Base-by-base conservation (phyloP, 164 flowering plant species). In the Piper betle region DNA sequence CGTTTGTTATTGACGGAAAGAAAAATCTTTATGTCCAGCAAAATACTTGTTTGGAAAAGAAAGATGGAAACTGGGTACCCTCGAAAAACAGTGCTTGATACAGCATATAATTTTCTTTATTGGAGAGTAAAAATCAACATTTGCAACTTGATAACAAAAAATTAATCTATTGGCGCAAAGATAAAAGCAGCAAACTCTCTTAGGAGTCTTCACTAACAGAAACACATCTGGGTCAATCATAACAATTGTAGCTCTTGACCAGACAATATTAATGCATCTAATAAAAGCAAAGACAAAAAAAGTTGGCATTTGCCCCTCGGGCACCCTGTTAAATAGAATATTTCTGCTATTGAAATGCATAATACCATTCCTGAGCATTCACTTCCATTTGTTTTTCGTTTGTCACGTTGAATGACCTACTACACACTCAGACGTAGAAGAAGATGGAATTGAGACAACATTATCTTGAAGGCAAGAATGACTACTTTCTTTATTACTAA, bases 321-420 rank as follows among this genome's bases (percentile, higher is more conserved):
- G 2, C 4, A 53, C 13, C 1, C 4, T 90, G 42, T 79, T 86
- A 72, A 93, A 93, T 74, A 93, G 88, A 63, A 90, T 78, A 71
- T 93, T 95, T 76, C 85, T 88, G 52, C 76, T 72, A 71, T 86
- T 85, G 67, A 93, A 81, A 72, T 78, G 96, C 95, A 93, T 88
- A 53, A 93, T 88, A 33, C 97, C 99, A 74, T 86, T 91, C 81
- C 90, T 93, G n/a, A 93, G 81, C 3, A 82, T 80, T 82, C 96
- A 93, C 67, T 86, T 93, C 99, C 99, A 25, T 25, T 25, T 25
- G 33, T 25, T 25, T 25, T 25, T 25, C 1, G 2, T 25, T 25
- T 25, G 33, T 25, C 1, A 25, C 33, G 2, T 25, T 25, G 33
- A 25, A 25, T 25, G 33, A 2, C 33, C 33, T 25, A 25, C 33